These are phyloP conservation scores for Perilla frutescens DNA, from an alignment of 257 asterid species.

Conservation along the genomic window DNA sequence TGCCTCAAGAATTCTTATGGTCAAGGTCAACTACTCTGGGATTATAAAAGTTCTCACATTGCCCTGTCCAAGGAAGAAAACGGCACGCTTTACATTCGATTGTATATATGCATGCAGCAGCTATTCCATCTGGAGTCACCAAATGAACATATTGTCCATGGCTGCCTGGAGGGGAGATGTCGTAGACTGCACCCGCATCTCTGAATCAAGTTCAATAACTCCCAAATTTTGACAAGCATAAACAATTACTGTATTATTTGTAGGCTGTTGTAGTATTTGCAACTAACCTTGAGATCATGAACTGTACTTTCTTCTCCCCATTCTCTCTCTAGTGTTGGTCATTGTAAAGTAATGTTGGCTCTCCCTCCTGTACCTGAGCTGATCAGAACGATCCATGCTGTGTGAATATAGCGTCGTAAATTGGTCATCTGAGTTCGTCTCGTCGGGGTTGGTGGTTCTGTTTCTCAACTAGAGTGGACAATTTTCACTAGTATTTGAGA, in stretches of 20 bases:
- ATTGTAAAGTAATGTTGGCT: neutral
- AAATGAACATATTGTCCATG: slow-evolving; percentile 32
- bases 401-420: slow-evolving; percentile 32
- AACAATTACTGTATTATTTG: slow-evolving; percentile 24
- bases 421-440: neutral
- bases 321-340: neutral
- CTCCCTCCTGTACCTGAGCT: slow-evolving; percentile 6
- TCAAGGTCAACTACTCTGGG: neutral
- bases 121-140: slow-evolving; percentile 29
- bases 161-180: slow-evolving; percentile 34
- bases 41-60: neutral
- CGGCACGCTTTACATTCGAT: slow-evolving; percentile 16
- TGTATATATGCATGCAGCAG: slow-evolving; percentile 44
- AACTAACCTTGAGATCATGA: slow-evolving; percentile 28
- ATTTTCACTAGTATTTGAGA: too few relatives aligned
- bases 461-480: too few relatives aligned
- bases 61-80: slow-evolving; percentile 27
- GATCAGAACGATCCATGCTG: slow-evolving; percentile 44
- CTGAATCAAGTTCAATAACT: slow-evolving; percentile 29
- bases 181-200: slow-evolving; percentile 10
- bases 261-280: slow-evolving; percentile 39
- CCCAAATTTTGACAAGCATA: slow-evolving; percentile 39
- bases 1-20: slow-evolving; percentile 29
- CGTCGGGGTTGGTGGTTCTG: too few relatives aligned
- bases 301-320: slow-evolving; percentile 22